Evolutionary conservation across 805 yeast species (phyloP), one percentile per base, ranked within the genome.

Genomic region (Saturnispora diversa): DNA sequence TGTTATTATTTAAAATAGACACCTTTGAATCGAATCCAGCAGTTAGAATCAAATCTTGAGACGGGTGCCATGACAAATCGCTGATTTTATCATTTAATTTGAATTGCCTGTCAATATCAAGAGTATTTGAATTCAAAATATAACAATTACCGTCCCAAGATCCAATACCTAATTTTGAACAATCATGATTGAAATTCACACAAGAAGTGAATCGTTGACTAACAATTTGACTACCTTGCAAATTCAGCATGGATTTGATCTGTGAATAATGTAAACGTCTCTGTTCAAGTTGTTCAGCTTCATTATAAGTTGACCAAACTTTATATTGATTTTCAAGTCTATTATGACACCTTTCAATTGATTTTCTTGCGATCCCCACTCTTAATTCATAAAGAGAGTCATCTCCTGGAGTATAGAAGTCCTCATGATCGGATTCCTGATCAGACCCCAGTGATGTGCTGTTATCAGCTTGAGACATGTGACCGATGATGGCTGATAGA

Each of bases 101-200:
- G 11, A 44, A 49, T 4, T 46, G 46, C 3, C 22, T 25, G 15
- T 61, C 59, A 31, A 80, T 58, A 3, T 68, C 56, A 15, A 48
- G 28, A 13, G 35, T 26, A 0, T 59, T 50, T 3, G 58, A 48
- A 33, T 70, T 57, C n/a, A 81, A 31, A 1, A 84, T 46, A 45
- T 69, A 70, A 5, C 85, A 50, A 21, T 68, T 66, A 3, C 97
- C 97, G 46, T 79, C 75, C 97, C 97, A 90, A 27, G 92, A 82
- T 0, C 87, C 92, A 11, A 76, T 65, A 0, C 85, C 81, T 3
- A 84, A 58, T 2, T 46, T 38, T 2, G 50, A 31, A 4, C 63
- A 56, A 38, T 63, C 54, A 0, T 63, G 59, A 4, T 75, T 65
- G 43, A 74, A 65, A 6, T 74, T 50, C 1, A 79, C 74, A 2